These are phyloP conservation scores for Botrytis porri DNA, from an alignment of 2,329 filamentous ascomycete genomes.

Conservation along the genomic window DNA sequence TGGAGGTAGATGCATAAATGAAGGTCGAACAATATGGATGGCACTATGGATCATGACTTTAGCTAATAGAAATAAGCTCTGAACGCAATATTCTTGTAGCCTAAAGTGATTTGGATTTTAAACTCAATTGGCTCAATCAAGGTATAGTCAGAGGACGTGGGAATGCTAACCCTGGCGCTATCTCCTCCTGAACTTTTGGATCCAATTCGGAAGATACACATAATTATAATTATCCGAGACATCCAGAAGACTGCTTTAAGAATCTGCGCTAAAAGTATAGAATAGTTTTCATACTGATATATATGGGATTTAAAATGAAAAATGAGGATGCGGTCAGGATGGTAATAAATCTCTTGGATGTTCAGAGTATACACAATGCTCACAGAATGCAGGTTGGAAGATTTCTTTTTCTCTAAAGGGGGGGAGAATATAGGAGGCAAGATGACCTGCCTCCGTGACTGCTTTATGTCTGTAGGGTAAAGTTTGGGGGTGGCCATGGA, in stretches of 20 bases:
- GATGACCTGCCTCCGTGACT: too few relatives aligned
- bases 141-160: background rate
- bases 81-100: background rate
- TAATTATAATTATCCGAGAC: background rate
- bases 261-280: background rate
- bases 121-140: background rate
- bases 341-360: background rate
- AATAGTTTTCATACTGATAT: background rate
- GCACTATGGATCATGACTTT: slow-evolving; percentile 6
- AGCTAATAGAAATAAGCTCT: background rate
- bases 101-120: background rate
- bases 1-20: slow-evolving; percentile 45
- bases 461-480: background rate
- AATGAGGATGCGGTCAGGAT: background rate
- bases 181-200: background rate
- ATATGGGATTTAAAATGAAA: rapidly evolving
- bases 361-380: background rate
- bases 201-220: background rate
- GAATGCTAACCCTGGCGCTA: background rate
- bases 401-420: too few relatives aligned
- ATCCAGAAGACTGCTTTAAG: background rate
- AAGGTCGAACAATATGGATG: background rate
- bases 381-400: background rate
- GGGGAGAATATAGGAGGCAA: background rate
- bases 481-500: background rate